Evolutionary conservation across 1,139 yeast genomes (phyloP), one percentile per base, ranked within the genome.

Genomic region (Wickerhamomyces sp.): DNA sequence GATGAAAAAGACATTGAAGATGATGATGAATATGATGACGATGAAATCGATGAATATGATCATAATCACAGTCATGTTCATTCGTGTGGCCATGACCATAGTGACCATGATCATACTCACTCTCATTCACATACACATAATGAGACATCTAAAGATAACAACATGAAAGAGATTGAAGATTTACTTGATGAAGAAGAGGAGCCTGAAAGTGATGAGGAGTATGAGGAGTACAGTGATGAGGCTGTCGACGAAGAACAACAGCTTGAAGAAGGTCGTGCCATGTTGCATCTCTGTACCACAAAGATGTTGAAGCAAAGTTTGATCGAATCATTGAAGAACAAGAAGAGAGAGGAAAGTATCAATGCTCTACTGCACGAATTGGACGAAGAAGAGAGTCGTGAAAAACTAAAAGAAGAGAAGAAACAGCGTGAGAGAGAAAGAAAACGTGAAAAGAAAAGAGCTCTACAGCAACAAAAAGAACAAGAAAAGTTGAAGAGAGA

Each of bases 231-330:
- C 32, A 43, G 45, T 21, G 53, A 48, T 23, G 45, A 49, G 15
- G 72, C 71, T 37, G 63, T 75, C 14, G 70, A 76, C 9, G 82
- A 78, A 43, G 81, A 76, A 49, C 78, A 75, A 43, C 72, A 76
- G 80, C 26, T 78, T 78, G 40, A 44, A 32, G 54, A 49, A 41
- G 54, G 53, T 2, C 50, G 55, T 33, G 75, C 81, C 20, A 70
- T 84, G 66, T 70, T 86, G 39, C 81, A 83, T 45, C 66, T 81
- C 50, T 74, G 83, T 47, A 81, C 86, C 2, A 78, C 87, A 15
- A 73, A 82, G 38, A 87, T 88, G 18, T 83, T 80, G 55, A 80
- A 81, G 42, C 88, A 80, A 46, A 78, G 78, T 42, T 70, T 82
- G 14, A 81, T 93, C 2, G 78, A 77, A 39, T 91, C 85, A 45